A percentile compares a stretch with the other conserved stretches of the same genome.
Evolutionary conservation across 164 flowering plant genomes (phyloP).

Genomic region (Tetracentron sinense): DNA sequence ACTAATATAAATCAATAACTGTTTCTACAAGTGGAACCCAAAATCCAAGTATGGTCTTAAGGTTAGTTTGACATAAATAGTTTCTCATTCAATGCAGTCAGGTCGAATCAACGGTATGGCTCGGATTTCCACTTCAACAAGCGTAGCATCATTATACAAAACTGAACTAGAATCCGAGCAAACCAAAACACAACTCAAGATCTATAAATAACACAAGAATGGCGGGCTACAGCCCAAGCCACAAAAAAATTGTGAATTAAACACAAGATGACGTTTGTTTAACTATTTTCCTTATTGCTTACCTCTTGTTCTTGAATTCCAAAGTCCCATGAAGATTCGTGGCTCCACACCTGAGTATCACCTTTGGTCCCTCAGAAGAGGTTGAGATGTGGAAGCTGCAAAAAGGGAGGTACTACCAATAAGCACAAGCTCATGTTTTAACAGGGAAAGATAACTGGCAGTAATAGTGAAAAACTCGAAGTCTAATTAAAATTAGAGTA

Average conservation of each 20-base stretch:
- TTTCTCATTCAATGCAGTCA: too few species aligned
- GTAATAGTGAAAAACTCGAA: neutral
- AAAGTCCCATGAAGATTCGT: neutral
- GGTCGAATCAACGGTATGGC: too few species aligned
- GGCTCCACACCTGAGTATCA: conserved; percentile 10
- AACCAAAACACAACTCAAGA: neutral
- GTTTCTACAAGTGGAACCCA: too few species aligned
- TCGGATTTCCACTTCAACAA: too few species aligned
- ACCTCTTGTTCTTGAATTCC: neutral
- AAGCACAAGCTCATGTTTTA: neutral
- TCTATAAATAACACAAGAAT: neutral
- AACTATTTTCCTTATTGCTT: neutral
- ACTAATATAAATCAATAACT: too few species aligned
- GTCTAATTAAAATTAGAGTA: too few species aligned
- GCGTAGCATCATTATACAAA: neutral
- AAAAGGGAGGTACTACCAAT: conserved; percentile 1
- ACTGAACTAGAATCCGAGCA: neutral
- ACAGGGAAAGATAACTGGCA: neutral
- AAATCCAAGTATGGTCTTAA: too few species aligned
- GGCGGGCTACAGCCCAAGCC: neutral
- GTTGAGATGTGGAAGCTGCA: conserved; percentile 51
- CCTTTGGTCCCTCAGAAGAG: conserved; percentile 40
- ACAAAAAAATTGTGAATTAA: neutral
- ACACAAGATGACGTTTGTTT: neutral
- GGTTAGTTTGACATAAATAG: too few species aligned